phyloP scores from a whole-genome alignment of 768 basidiomycete species.

The Pleurotus tuber-regium region DNA sequence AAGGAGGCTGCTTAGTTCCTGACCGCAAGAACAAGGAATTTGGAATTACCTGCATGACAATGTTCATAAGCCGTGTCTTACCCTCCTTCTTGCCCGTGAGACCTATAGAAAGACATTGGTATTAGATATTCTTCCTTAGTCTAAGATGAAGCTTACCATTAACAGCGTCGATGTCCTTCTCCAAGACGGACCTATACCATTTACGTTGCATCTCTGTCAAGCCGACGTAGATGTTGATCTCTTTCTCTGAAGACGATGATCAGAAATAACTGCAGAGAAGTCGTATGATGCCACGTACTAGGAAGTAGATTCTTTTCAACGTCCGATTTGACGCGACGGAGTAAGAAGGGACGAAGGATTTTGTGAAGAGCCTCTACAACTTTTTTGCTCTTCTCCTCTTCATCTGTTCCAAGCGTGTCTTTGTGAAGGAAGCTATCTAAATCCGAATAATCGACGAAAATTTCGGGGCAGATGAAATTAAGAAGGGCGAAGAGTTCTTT shows the following conservation, averaged over 20 bases:
- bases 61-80: slow-evolving; percentile 95
- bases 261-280: background rate
- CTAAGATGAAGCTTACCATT: slow-evolving; percentile 54
- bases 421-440: slow-evolving; percentile 93
- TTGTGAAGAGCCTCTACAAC: slow-evolving; percentile 98
- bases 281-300: slow-evolving; percentile 44
- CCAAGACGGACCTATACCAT: slow-evolving; percentile 94
- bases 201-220: slow-evolving; percentile 97
- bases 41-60: slow-evolving; percentile 90
- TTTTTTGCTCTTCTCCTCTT: slow-evolving; percentile 81
- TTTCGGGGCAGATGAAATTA: slow-evolving; percentile 97
- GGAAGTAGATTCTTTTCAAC: slow-evolving; percentile 96
- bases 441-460: slow-evolving; percentile 89
- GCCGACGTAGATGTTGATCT: slow-evolving; percentile 97
- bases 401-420: slow-evolving; percentile 64
- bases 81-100: slow-evolving; percentile 97
- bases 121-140: background rate
- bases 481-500: slow-evolving; percentile 91
- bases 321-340: slow-evolving; percentile 92
- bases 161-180: slow-evolving; percentile 99
- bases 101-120: slow-evolving; percentile 38
- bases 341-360: slow-evolving; percentile 91
- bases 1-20: slow-evolving; percentile 1
- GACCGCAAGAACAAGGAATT: background rate
- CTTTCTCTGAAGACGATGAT: slow-evolving; percentile 66